Percentiles rank a stretch among this genome's conserved stretches.
Evolutionary conservation across 768 basidiomycete genomes (phyloP).

Genomic region (Phlegmacium glaucopus): DNA sequence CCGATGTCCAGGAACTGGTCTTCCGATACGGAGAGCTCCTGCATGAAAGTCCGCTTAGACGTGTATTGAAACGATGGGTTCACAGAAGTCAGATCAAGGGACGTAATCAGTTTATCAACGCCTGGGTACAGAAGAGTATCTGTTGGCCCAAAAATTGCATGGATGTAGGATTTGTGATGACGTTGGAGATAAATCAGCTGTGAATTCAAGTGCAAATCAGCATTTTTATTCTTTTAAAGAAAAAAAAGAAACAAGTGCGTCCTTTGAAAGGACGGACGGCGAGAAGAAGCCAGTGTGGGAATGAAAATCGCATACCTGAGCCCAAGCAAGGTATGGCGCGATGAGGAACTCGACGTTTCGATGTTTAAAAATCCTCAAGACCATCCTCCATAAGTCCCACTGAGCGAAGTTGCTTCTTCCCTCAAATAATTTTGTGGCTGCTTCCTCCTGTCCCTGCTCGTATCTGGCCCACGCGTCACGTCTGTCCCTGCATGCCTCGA

Average conservation of each 20-base stretch:
- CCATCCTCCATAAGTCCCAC: slow-evolving; percentile 94
- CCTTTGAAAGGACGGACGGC: slow-evolving; percentile 6
- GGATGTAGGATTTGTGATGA: slow-evolving; percentile 91
- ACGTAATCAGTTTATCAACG: slow-evolving; percentile 87
- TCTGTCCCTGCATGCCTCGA: slow-evolving; percentile 71
- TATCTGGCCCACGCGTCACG: slow-evolving; percentile 92
- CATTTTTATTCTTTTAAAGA: not conserved
- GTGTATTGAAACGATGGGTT: slow-evolving; percentile 79
- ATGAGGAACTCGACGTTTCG: slow-evolving; percentile 94
- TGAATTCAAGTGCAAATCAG: not conserved
- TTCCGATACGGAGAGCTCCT: slow-evolving; percentile 60
- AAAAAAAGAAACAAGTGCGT: slow-evolving; percentile 1
- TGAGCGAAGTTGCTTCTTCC: slow-evolving; percentile 67
- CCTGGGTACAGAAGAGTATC: slow-evolving; percentile 87
- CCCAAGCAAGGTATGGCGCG: slow-evolving; percentile 93
- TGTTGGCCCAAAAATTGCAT: slow-evolving; percentile 88
- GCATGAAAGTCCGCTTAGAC: slow-evolving; percentile 68
- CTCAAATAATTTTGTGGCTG: slow-evolving; percentile 82
- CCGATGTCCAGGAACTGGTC: slow-evolving; percentile 96
- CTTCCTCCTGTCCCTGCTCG: slow-evolving; percentile 88
- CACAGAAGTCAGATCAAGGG: slow-evolving; percentile 69
- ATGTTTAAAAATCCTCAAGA: slow-evolving; percentile 90
- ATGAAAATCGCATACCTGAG: slow-evolving; percentile 66
- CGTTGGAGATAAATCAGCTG: slow-evolving; percentile 94
- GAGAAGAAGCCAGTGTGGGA: slow-evolving; percentile 10